Percentiles rank a stretch among this genome's conserved stretches.
Conservation (phyloP, 2,329 filamentous ascomycete species). For the Blastomyces gilchristii region DNA sequence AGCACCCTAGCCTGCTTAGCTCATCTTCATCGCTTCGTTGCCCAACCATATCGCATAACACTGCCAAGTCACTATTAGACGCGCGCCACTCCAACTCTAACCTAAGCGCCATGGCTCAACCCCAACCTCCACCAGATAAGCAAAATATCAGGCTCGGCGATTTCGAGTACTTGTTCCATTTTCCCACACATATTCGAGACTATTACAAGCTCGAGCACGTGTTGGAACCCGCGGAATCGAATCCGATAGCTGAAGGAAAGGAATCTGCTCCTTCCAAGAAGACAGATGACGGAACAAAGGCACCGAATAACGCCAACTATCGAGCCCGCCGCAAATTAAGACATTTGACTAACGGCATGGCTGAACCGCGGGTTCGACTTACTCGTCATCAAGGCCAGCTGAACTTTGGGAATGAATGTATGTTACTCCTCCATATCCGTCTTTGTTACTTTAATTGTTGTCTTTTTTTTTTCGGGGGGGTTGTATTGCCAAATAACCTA, state of each 20-base stretch:
- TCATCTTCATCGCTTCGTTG: neutral
- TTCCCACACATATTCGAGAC: neutral
- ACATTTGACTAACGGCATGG: conserved; percentile 33
- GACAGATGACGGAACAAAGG: neutral
- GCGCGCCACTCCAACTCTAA: neutral
- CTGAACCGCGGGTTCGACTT: conserved; percentile 67
- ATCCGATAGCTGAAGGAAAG: neutral
- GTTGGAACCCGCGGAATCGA: neutral
- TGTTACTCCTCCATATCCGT: conserved; percentile 21
- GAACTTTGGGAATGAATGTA: conserved; percentile 66
- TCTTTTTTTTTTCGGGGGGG: neutral
- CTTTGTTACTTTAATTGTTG: neutral
- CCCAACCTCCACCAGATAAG: neutral
- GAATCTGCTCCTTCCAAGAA: neutral
- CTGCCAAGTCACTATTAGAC: neutral
- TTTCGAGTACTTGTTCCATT: conserved; percentile 1
- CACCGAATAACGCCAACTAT: neutral
- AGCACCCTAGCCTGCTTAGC: neutral
- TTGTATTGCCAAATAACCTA: too few species aligned
- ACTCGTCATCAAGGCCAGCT: conserved; percentile 74
- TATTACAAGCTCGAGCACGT: neutral
- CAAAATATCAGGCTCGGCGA: neutral
- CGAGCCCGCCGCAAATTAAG: conserved; percentile 3
- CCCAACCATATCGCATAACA: neutral
- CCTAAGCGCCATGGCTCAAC: neutral